Percentiles rank a stretch among this genome's conserved stretches.
Evolutionary conservation across 805 yeast species (phyloP).

Genomic region (Cyberlindnera xishuangbannaensis): DNA sequence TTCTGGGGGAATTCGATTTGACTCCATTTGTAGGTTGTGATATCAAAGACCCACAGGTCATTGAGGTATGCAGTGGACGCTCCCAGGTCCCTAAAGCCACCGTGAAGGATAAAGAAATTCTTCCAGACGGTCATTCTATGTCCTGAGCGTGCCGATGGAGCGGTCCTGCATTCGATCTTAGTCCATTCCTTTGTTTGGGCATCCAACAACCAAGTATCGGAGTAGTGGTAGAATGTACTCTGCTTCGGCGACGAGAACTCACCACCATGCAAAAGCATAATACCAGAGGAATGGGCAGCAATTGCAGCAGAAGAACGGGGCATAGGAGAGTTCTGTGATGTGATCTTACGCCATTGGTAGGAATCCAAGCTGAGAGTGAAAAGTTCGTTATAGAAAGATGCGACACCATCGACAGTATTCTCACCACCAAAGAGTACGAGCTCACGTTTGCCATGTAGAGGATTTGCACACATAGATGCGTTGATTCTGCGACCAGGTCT

Average conservation of each 20-base stretch:
- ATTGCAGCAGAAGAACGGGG: constrained; percentile 92
- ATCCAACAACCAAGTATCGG: constrained; percentile 94
- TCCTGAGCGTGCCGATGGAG: constrained; percentile 87
- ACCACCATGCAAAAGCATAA: constrained; percentile 86
- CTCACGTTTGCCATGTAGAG: constrained; percentile 71
- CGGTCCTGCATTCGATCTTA: constrained; percentile 67
- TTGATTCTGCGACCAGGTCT: constrained; percentile 70
- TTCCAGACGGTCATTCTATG: constrained; percentile 91
- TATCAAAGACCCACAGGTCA: constrained; percentile 91
- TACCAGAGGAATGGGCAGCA: constrained; percentile 89
- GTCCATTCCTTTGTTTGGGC: constrained; percentile 84
- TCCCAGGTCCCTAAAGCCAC: constrained; percentile 92
- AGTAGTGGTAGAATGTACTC: constrained; percentile 90
- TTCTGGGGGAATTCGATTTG: constrained; percentile 83
- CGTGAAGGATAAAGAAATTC: constrained; percentile 76
- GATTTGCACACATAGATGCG: constrained; percentile 69
- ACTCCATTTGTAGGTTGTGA: constrained; percentile 84
- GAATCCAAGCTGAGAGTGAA: constrained; percentile 68
- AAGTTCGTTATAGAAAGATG: constrained; percentile 79
- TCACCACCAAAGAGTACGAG: constrained; percentile 91
- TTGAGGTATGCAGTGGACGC: constrained; percentile 72
- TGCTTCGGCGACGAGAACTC: constrained; percentile 97
- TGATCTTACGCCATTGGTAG: constrained; percentile 71
- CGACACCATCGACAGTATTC: constrained; percentile 39
- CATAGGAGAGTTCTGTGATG: constrained; percentile 83